Evolutionary conservation across 768 basidiomycete genomes (phyloP).

Genomic region (Xerocomellus chrysenteron): DNA sequence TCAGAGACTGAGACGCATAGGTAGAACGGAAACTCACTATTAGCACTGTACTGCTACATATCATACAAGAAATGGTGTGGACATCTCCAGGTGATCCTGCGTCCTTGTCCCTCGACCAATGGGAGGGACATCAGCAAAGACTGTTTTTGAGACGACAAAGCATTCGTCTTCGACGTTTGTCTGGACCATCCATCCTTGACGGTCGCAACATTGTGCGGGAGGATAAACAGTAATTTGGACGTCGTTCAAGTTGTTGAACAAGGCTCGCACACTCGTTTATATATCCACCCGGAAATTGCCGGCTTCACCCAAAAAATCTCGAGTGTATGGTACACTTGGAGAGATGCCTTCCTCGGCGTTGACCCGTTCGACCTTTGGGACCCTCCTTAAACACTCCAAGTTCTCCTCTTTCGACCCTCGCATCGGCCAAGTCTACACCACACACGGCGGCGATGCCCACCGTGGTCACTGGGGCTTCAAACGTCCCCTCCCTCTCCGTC

Average conservation of each 20-base stretch:
- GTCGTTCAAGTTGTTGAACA: slow-evolving; percentile 44
- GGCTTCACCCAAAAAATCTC: slow-evolving; percentile 1
- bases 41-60: slow-evolving; percentile 3
- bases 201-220: slow-evolving; percentile 36
- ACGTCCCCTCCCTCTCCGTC: slow-evolving; percentile 69
- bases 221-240: slow-evolving; percentile 82
- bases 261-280: slow-evolving; percentile 25
- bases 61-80: slow-evolving; percentile 41
- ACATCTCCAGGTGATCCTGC: slow-evolving; percentile 90
- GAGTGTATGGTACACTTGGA: not conserved
- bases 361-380: slow-evolving; percentile 68
- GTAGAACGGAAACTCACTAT: slow-evolving; percentile 10
- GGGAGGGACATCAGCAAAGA: slow-evolving; percentile 90
- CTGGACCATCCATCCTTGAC: slow-evolving; percentile 77
- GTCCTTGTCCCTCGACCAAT: slow-evolving; percentile 85
- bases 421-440: slow-evolving; percentile 76
- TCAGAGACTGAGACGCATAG: slow-evolving; percentile 1
- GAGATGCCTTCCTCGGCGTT: slow-evolving; percentile 24
- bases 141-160: slow-evolving; percentile 77
- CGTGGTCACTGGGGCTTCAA: slow-evolving; percentile 87
- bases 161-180: slow-evolving; percentile 78
- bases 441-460: slow-evolving; percentile 65
- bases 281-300: slow-evolving; percentile 29
- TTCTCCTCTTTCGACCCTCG: slow-evolving; percentile 77
- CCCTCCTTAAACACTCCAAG: slow-evolving; percentile 76